Conservation (phyloP, 2,329 filamentous ascomycete genomes). For the Cylindrodendrum hubeiense region DNA sequence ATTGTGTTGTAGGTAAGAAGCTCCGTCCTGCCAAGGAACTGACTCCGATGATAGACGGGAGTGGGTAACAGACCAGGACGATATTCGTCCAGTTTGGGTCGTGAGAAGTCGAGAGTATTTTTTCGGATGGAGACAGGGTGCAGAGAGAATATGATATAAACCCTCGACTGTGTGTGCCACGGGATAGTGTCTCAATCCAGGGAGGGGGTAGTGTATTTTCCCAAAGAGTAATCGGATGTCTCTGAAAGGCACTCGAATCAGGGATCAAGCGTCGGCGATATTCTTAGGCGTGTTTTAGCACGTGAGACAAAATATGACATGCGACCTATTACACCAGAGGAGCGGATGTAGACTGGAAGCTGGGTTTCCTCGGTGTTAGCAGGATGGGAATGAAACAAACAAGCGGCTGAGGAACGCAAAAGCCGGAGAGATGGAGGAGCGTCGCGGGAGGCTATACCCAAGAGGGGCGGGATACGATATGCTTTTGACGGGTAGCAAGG, state of each 20-base stretch:
- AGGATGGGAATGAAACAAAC: conserved; percentile 26
- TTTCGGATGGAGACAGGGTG: neutral
- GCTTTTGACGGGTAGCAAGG: conserved; percentile 7
- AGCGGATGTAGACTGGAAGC: neutral
- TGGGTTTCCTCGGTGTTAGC: neutral
- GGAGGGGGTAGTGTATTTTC: neutral
- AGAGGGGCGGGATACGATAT: neutral
- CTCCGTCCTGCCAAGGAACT: neutral
- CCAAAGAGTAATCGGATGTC: neutral
- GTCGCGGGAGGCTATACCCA: neutral
- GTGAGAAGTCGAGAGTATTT: neutral
- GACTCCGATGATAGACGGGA: neutral
- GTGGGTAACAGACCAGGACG: neutral
- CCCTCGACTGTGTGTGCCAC: neutral
- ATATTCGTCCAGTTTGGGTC: conserved; percentile 1
- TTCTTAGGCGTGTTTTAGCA: conserved; percentile 7
- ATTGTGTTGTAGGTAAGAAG: neutral
- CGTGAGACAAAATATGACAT: conserved; percentile 10
- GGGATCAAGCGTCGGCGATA: conserved; percentile 10
- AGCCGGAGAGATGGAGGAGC: neutral
- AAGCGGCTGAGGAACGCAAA: conserved; percentile 3
- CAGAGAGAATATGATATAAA: neutral
- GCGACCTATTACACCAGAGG: neutral
- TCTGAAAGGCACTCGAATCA: neutral
- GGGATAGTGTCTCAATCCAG: neutral